phyloP scores from a whole-genome alignment of 2,329 filamentous ascomycete species.

The Neofusicoccum laricinum region DNA sequence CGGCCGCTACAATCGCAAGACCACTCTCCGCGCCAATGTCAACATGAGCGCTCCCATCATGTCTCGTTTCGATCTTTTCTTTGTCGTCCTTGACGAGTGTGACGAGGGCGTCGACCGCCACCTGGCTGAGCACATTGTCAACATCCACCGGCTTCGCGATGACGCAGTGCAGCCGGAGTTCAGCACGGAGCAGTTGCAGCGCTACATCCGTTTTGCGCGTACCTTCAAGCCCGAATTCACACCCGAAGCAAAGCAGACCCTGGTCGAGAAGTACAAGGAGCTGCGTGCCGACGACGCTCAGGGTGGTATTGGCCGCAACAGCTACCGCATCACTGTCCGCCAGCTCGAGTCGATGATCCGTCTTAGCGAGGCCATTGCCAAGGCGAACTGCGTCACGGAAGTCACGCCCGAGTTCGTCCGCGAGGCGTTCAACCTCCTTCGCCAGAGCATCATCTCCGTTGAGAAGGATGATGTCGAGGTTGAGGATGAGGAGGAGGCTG shows the following conservation, averaged over 20 bases:
- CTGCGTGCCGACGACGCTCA: conserved; percentile 89
- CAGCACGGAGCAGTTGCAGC: conserved; percentile 91
- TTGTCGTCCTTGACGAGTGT: conserved; percentile 94
- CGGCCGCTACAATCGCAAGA: conserved; percentile 95
- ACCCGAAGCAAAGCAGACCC: conserved; percentile 75
- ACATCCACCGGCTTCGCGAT: conserved; percentile 88
- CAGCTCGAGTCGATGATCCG: conserved; percentile 96
- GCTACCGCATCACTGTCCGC: conserved; percentile 94
- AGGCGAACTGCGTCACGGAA: conserved; percentile 93
- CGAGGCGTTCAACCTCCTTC: conserved; percentile 86
- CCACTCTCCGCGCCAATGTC: conserved; percentile 88
- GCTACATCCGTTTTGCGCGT: conserved; percentile 93
- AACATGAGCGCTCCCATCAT: conserved; percentile 99
- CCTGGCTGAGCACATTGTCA: conserved; percentile 90
- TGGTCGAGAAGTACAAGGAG: conserved; percentile 95
- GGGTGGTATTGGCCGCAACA: conserved; percentile 89
- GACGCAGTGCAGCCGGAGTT: conserved; percentile 90
- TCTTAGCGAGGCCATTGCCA: conserved; percentile 94
- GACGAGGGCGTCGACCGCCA: conserved; percentile 89
- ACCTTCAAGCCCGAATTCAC: conserved; percentile 95
- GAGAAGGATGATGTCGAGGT: conserved; percentile 97
- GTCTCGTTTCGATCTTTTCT: conserved; percentile 98
- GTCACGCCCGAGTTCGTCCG: conserved; percentile 81
- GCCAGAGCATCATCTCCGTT: conserved; percentile 94
- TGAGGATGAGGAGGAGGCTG: conserved; percentile 72